Base-by-base conservation (phyloP, 768 basidiomycete genomes). In the Xanthoconium purpureum region DNA sequence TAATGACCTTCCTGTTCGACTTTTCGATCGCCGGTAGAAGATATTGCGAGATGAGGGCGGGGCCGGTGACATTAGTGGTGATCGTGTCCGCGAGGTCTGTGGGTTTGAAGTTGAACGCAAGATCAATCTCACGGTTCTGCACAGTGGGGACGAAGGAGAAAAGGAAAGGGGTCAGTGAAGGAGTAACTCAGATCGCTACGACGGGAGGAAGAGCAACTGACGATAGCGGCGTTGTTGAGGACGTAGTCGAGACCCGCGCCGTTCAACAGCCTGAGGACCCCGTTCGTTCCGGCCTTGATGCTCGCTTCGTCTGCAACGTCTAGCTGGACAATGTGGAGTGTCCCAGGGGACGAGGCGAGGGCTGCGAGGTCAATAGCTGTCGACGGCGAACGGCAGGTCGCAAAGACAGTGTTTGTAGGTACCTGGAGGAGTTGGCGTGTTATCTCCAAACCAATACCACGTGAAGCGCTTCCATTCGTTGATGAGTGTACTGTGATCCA, bases 161-260 rank as follows among this genome's bases (percentile, higher is more conserved):
- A 24, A 4, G 24, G 24, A 24, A 24, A 24, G 24, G 24, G 24
- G 24, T 24, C 24, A 24, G 24, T 24, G 24, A 24, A 24, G 24
- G 24, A 38, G 20, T 15, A 12, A 53, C 29, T 20, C n/a, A 24
- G 2, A 32, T 6, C 6, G 33, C 9, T 12, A 46, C 6, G 10
- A 17, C 24, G n/a, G n/a, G 24, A 1, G 18, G 6, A 18, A 28
- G n/a, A 51, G 2, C 7, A 8, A 68, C 75, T 49, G 52, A 76
- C 75, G 40, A 73, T 66, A 1, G 64, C 75, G n/a, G 75, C 74
- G 47, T 75, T 75, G 65, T 76, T 77, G 51, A 35, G 33, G 33
- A 35, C 33, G 12, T 35, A 35, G 33, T 35, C 33, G 33, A 35
- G 33, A 35, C 33, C 33, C 2, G 33, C 33, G 33, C 33, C 33